Evolutionary conservation across 345 rosid genomes (phyloP), one percentile per base, ranked within the genome.

Genomic region (Melastoma malabathricum): DNA sequence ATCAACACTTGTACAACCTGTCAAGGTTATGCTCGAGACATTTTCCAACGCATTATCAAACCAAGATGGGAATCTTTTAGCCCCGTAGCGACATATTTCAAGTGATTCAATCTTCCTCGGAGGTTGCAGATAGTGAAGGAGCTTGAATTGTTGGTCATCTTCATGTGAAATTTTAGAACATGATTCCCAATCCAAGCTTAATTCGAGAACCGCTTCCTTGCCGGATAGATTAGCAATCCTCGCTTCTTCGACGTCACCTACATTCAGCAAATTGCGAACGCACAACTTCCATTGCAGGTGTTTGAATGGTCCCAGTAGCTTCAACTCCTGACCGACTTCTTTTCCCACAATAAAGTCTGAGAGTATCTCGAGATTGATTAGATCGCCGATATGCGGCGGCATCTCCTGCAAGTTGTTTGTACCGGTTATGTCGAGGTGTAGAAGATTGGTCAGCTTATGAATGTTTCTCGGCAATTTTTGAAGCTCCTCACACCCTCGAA

Each of bases 201-300:
- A 22, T 22, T 22, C 4, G 25, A 22, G 2, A 22, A 22, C 25
- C 25, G 25, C 25, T 22, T 22, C 25, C 25, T 22, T 22, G 2
- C 2, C 44, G 0, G 0, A 34, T 34, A 57, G 10, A 27, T 18
- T 34, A 17, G 60, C 60, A 2, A 47, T 27, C 13, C 13, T 47
- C 12, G 52, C 60, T 16, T 56, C 51, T 46, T 18, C 27, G 18
- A 16, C 50, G 25, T 47, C 51, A 34, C 13, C 52, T 12, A 57
- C 60, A 13, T n/a, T 47, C 3, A 31, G 44, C 52, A 57, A 57
- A 9, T 39, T 46, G 14, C 15, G 13, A 20, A 57, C 25, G 10
- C 10, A 27, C 27, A 57, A 46, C 51, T 56, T 44, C 23, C 44
- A 27, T 46, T 15, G 15, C 4, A 56, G 60, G 0, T 13, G 44